Conservation (phyloP, 1,284 basidiomycete genomes). For the Cryptococcus neoformans region DNA sequence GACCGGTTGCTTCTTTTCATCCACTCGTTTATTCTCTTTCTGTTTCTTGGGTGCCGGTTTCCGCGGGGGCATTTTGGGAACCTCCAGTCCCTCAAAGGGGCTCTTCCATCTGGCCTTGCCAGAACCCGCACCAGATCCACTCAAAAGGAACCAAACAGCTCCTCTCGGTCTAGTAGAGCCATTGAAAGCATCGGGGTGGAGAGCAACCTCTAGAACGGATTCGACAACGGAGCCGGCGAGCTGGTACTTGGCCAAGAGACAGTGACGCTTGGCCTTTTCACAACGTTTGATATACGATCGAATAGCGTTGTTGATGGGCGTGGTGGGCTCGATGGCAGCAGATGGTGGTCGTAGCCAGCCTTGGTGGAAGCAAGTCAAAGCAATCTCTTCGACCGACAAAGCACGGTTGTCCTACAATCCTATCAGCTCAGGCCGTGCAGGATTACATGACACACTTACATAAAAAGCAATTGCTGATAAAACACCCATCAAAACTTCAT, state of each 20-base stretch:
- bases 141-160: constrained; percentile 40
- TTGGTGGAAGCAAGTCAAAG: constrained; percentile 34
- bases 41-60: constrained; percentile 31
- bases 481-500: constrained; percentile 46
- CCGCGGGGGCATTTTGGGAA: constrained; percentile 33
- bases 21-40: constrained; percentile 5
- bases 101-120: constrained; percentile 40
- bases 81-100: constrained; percentile 40
- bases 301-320: constrained; percentile 41
- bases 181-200: constrained; percentile 41
- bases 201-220: constrained; percentile 38
- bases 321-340: constrained; percentile 37
- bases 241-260: constrained; percentile 42
- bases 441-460: constrained; percentile 25
- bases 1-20: constrained; percentile 6
- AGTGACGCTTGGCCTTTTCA: constrained; percentile 27
- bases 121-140: constrained; percentile 24
- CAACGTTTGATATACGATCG: constrained; percentile 43
- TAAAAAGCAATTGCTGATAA: constrained; percentile 35
- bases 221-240: constrained; percentile 43
- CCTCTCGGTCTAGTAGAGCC: constrained; percentile 39
- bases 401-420: constrained; percentile 43
- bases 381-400: constrained; percentile 42
- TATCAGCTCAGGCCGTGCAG: constrained; percentile 3
- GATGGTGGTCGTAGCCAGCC: constrained; percentile 46